A percentile compares a stretch with the other conserved stretches of the same genome.
Conservation (phyloP, 1,284 basidiomycete species). For the Albatrellus sp. region DNA sequence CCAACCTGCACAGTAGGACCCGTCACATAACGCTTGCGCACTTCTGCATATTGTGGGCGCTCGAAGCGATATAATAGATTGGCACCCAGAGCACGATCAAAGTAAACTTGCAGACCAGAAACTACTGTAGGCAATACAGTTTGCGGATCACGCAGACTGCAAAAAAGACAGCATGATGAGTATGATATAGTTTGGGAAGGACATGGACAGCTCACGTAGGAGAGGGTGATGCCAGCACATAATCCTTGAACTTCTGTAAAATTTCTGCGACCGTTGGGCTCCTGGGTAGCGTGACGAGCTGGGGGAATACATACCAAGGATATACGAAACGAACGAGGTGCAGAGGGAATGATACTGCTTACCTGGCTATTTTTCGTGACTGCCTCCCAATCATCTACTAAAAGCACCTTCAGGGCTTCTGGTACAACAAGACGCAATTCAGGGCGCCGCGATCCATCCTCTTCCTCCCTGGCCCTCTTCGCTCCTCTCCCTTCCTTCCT, state of each 20-base stretch:
- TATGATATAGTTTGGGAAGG: constrained; percentile 23
- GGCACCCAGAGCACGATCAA: constrained; percentile 83
- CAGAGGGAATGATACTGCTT: not conserved
- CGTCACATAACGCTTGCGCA: constrained; percentile 67
- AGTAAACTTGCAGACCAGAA: constrained; percentile 86
- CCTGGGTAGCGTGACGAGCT: constrained; percentile 83
- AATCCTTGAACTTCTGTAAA: constrained; percentile 66
- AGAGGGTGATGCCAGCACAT: constrained; percentile 39
- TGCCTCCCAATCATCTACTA: constrained; percentile 98
- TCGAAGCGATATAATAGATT: constrained; percentile 94
- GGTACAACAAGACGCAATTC: constrained; percentile 90
- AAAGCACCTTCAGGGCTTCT: constrained; percentile 75
- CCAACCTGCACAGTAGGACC: constrained; percentile 57
- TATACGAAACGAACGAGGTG: not conserved
- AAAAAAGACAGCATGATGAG: no score
- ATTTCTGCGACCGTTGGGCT: constrained; percentile 72
- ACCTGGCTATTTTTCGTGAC: constrained; percentile 93
- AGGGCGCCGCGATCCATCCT: constrained; percentile 60
- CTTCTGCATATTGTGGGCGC: constrained; percentile 80
- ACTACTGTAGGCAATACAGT: constrained; percentile 70
- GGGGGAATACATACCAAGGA: not conserved
- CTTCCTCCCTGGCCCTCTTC: constrained; percentile 55
- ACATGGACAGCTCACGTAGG: constrained; percentile 26
- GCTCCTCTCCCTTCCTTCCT: constrained; percentile 45
- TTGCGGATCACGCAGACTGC: constrained; percentile 49